Evolutionary conservation across 2,329 filamentous ascomycete species (phyloP), one percentile per base, ranked within the genome.

Genomic region (Dactylonectria macrodidyma): DNA sequence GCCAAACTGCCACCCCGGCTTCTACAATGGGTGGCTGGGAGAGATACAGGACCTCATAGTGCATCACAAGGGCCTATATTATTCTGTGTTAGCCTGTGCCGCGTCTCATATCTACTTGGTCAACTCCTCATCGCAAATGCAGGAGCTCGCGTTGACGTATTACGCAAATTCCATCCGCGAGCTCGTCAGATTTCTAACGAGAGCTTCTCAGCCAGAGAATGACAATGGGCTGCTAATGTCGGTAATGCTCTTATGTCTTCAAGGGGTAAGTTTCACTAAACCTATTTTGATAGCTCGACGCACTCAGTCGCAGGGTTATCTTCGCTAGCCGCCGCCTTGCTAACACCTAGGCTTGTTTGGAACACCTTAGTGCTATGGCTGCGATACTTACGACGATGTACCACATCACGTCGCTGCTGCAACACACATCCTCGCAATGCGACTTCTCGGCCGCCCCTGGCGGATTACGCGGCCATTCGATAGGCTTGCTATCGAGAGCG

Each of bases 41-140:
- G 75, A 78, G 10, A 77, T 79, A 10, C 71, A 75, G 50, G 55
- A 72, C 19, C 73, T 78, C 1, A 78, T 77, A 74, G 33, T 60
- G 2, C 65, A 66, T 1, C 68, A 74, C 52, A 73, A 76, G 54
- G 75, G 74, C 30, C 65, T 79, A 1, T 73, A 76, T 38, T 78
- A 76, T 38, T 76, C 78, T 7, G 75, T 78, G 2, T 58, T 79
- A 44, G 75, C 75, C 16, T 75, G 72, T 41, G 71, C 73, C 6
- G 74, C 75, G 4, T 75, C 75, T 1, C 75, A 77, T 9, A 62
- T 77, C 4, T 69, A 75, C 56, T 62, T 70, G 3, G 62, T 62
- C 14, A 68, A 74, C 24, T 30, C 54, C 0, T 66, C 70, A 0
- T 60, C 58, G 33, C 66, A 65, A 11, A 72, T 73, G 67, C 68